Percentiles rank a stretch among this genome's conserved stretches.
These are phyloP conservation scores for Yamadazyma triangularis DNA, from an alignment of 1,139 yeast species.

Conservation along the genomic window DNA sequence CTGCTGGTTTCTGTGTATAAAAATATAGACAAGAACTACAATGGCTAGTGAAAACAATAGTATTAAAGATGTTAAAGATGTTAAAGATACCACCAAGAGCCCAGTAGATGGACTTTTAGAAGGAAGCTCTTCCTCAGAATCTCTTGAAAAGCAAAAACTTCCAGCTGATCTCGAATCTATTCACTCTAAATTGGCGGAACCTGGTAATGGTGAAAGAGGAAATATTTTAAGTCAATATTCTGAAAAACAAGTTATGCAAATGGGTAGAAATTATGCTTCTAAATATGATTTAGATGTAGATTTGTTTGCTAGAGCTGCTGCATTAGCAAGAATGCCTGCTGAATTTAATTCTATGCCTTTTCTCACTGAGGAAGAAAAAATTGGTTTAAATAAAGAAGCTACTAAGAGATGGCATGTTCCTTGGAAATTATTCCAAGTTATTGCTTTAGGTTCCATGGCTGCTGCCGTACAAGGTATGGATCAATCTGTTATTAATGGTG, in stretches of 20 bases:
- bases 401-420: conserved; percentile 71
- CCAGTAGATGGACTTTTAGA: conserved; percentile 6
- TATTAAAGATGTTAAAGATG: too few species aligned
- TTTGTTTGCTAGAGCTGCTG: conserved; percentile 71
- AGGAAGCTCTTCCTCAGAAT: conserved; percentile 8
- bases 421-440: conserved; percentile 52
- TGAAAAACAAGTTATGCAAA: conserved; percentile 60
- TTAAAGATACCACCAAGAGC: too few species aligned
- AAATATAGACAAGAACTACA: too few species aligned
- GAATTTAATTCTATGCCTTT: conserved; percentile 57
- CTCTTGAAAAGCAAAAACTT: conserved; percentile 6
- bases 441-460: conserved; percentile 77
- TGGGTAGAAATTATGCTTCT: conserved; percentile 68
- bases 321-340: conserved; percentile 64
- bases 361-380: conserved; percentile 55
- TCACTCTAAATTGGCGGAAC: conserved; percentile 13
- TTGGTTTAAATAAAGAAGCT: conserved; percentile 48
- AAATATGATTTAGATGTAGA: conserved; percentile 62
- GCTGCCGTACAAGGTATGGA: conserved; percentile 96
- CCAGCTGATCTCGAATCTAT: conserved; percentile 24
- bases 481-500: conserved; percentile 84
- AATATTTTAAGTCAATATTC: conserved; percentile 63
- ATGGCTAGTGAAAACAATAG: too few species aligned
- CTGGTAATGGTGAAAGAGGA: conserved; percentile 28
- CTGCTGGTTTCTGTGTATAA: too few species aligned